Base-by-base conservation (phyloP, 257 asterid genomes). In the Fraxinus excelsior region DNA sequence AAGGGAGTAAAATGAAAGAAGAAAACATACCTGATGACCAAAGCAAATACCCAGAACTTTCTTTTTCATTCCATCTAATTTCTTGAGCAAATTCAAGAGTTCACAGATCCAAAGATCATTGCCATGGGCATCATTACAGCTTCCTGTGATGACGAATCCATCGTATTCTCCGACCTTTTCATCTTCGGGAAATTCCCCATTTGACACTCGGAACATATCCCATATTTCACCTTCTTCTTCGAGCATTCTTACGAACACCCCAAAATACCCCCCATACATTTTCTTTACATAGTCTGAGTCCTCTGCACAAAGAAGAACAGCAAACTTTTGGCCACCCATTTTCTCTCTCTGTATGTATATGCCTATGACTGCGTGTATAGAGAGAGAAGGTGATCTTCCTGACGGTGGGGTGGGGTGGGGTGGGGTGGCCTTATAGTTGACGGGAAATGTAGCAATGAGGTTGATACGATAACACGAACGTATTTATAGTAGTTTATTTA, bases 121-220 rank as follows among this genome's bases (percentile, higher is more conserved):
- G 1, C 95, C 97, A 75, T 92, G 94, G 3, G 98, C 98, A 84
- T 94, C 98, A 81, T 83, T 89, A 81, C 97, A 91, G 79, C 98
- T 94, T 0, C 98, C 98, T 65, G 92, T 91, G 87, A 94, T 92
- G 6, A 92, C 97, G 77, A 89, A 94, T 1, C 98, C 98, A 31
- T 90, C 91, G 72, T 82, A 84, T 18, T 85, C 89, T 7, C 34
- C 86, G 80, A 92, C 84, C 84, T 85, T 92, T 12, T 86, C 93
- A 46, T 92, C 96, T 26, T 87, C 32, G 31, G 98, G 98, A 26
- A 94, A 90, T 74, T 94, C 95, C 28, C 94, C 98, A 23, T 64
- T 80, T 4, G 90, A 84, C 19, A 94, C 98, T 16, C 74, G 83
- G 74, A 77, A 94, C 35, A 88, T 76, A 67, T 87, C 87, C 98